phyloP scores from a whole-genome alignment of 108 stramenopile species.

The Bacterosira constricta region DNA sequence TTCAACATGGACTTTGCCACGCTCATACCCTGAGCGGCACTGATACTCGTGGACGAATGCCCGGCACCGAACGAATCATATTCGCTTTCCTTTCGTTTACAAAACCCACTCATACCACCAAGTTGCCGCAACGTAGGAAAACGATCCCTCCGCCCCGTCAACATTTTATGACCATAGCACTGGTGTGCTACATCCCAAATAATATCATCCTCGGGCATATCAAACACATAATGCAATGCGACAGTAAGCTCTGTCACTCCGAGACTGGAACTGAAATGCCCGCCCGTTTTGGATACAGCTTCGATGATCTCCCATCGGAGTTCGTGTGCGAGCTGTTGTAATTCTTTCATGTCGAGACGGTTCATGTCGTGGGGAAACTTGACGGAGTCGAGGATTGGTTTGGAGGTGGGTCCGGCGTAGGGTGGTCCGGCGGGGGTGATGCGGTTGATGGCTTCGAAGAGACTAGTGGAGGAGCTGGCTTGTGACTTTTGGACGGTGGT shows the following conservation, averaged over 20 bases:
- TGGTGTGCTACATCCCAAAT: slow-evolving; percentile 99
- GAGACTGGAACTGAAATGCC: slow-evolving; percentile 92
- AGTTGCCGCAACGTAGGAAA: slow-evolving; percentile 88
- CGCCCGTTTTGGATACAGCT: slow-evolving; percentile 96
- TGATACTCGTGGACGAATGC: slow-evolving; percentile 92
- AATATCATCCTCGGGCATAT: slow-evolving; percentile 97
- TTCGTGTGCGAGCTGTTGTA: slow-evolving; percentile 95
- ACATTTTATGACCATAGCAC: slow-evolving; percentile 97
- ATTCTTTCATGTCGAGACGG: slow-evolving; percentile 77
- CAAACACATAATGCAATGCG: slow-evolving; percentile 96
- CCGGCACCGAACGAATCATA: slow-evolving; percentile 98
- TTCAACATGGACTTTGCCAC: slow-evolving; percentile 88
- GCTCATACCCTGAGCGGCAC: slow-evolving; percentile 95
- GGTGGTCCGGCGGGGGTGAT: slow-evolving; percentile 65
- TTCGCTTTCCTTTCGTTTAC: slow-evolving; percentile 91
- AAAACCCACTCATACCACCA: slow-evolving; percentile 93
- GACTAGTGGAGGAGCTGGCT: slow-evolving; percentile 8
- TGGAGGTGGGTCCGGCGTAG: slow-evolving; percentile 82
- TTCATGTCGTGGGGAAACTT: slow-evolving; percentile 90
- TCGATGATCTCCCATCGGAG: slow-evolving; percentile 93
- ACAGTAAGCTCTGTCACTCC: slow-evolving; percentile 97
- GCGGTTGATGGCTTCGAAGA: slow-evolving; percentile 4
- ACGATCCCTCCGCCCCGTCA: slow-evolving; percentile 89
- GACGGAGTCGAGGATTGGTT: slow-evolving; percentile 91
- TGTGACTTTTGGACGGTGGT: too few species aligned